These are phyloP conservation scores for Parmelia sp. DNA, from an alignment of 495 filamentous ascomycete species.

Conservation along the genomic window DNA sequence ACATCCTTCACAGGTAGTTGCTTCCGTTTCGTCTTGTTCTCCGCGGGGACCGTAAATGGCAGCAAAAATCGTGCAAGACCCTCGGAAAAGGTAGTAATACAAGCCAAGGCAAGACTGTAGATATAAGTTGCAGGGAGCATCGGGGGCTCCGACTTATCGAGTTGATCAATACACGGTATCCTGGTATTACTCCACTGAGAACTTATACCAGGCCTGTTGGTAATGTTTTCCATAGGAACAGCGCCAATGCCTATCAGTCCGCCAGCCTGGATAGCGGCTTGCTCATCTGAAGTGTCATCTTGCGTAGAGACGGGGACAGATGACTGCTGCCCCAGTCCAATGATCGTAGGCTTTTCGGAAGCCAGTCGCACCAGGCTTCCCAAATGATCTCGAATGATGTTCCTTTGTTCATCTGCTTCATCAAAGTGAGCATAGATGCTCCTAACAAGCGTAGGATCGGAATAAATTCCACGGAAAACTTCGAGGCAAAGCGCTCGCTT, in stretches of 20 bases:
- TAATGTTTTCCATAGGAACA: constrained; percentile 57
- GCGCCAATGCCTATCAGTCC: constrained; percentile 81
- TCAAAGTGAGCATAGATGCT: constrained; percentile 80
- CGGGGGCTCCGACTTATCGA: constrained; percentile 87
- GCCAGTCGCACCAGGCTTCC: constrained; percentile 80
- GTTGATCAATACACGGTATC: constrained; percentile 84
- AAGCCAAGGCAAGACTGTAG: constrained; percentile 81
- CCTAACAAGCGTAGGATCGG: constrained; percentile 68
- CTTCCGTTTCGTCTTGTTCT: constrained; percentile 44
- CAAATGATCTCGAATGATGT: constrained; percentile 73
- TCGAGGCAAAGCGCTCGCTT: constrained; percentile 88
- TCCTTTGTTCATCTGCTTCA: constrained; percentile 60
- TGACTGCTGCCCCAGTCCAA: constrained; percentile 81
- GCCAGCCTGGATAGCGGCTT: constrained; percentile 78
- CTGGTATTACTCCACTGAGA: constrained; percentile 82
- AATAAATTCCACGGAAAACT: constrained; percentile 74
- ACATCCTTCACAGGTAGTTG: constrained; percentile 9
- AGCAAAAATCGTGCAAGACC: constrained; percentile 88
- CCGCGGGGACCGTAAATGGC: constrained; percentile 72
- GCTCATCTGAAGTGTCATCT: constrained; percentile 57
- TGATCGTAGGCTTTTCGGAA: constrained; percentile 79
- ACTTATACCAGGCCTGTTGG: constrained; percentile 69
- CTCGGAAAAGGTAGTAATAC: constrained; percentile 82
- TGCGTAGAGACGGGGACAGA: constrained; percentile 55
- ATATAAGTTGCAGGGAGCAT: constrained; percentile 84